phyloP scores from a whole-genome alignment of 163 green algal species.

The Coccomyxa subellipsoidea region DNA sequence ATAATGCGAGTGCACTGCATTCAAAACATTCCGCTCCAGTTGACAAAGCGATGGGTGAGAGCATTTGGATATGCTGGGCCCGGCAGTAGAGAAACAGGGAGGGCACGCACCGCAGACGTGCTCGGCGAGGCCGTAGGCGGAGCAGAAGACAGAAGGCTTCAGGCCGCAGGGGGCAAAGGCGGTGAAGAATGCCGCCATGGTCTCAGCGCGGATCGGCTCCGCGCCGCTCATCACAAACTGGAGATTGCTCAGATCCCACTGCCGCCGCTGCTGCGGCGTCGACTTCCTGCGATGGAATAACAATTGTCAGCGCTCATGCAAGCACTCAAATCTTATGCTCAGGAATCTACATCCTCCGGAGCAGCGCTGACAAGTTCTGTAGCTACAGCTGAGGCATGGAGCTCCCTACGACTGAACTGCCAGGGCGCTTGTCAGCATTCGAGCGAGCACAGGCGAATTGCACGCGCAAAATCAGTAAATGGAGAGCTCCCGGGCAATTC shows the following conservation, averaged over 20 bases:
- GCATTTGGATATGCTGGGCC: background rate
- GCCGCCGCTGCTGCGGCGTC: background rate
- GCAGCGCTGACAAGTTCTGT: too few relatives aligned
- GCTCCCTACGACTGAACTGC: too few relatives aligned
- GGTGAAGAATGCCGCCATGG: slow-evolving; percentile 10
- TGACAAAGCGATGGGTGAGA: background rate
- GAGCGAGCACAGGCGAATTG: too few relatives aligned
- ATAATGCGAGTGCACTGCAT: too few relatives aligned
- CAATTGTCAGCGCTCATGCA: too few relatives aligned
- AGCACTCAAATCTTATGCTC: too few relatives aligned
- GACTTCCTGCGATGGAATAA: background rate
- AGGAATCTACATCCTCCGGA: too few relatives aligned
- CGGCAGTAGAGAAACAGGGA: background rate
- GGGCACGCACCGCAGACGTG: slow-evolving; percentile 16
- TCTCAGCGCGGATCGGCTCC: slow-evolving; percentile 9
- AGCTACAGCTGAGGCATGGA: too few relatives aligned
- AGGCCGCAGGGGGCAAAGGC: slow-evolving; percentile 14
- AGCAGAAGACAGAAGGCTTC: background rate
- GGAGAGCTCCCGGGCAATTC: too few relatives aligned
- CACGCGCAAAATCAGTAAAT: too few relatives aligned
- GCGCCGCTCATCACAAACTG: slow-evolving; percentile 11
- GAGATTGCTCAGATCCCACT: slow-evolving; percentile 11
- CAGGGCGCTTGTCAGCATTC: too few relatives aligned
- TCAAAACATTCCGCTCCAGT: too few relatives aligned
- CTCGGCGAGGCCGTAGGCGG: slow-evolving; percentile 29